Conservation (phyloP, 2,329 filamentous ascomycete genomes). For the Paracorniculantispora psalliotae region DNA sequence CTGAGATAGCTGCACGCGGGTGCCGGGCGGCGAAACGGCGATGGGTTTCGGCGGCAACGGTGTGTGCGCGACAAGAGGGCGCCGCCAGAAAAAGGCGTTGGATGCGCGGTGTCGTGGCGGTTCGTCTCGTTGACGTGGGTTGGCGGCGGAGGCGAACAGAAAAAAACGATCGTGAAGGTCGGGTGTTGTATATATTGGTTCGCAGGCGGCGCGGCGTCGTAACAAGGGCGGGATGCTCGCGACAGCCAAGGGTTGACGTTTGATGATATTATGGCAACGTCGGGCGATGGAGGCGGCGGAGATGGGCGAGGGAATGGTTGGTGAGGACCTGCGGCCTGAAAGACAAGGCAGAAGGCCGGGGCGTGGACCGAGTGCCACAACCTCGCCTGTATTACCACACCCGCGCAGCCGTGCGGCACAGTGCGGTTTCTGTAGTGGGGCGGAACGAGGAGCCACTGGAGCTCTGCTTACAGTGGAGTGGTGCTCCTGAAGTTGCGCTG, state of each 20-base stretch:
- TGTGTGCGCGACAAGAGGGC: not conserved
- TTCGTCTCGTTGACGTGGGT: constrained; percentile 8
- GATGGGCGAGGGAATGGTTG: constrained; percentile 1
- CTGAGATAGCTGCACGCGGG: not conserved
- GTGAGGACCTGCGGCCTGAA: constrained; percentile 15
- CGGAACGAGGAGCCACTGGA: not conserved
- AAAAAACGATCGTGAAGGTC: constrained; percentile 4
- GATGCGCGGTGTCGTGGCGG: constrained; percentile 2
- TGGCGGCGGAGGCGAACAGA: not conserved
- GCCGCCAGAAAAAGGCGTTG: constrained; percentile 1
- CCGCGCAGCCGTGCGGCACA: not conserved
- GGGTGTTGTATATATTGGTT: not conserved
- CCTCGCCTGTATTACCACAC: constrained; percentile 8
- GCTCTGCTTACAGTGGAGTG: not conserved
- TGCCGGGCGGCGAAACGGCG: not conserved
- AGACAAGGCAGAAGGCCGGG: constrained; percentile 14
- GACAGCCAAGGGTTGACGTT: constrained; percentile 9
- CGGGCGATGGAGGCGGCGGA: constrained; percentile 10
- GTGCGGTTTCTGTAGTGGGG: not conserved
- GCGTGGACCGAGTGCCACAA: constrained; percentile 2
- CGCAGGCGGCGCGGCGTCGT: constrained; percentile 7
- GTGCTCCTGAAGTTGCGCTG: not conserved
- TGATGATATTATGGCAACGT: constrained; percentile 13
- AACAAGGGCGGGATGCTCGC: constrained; percentile 9
- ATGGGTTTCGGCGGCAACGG: not conserved